phyloP scores from a whole-genome alignment of 1,284 basidiomycete species.

The Cryptococcus sp. region DNA sequence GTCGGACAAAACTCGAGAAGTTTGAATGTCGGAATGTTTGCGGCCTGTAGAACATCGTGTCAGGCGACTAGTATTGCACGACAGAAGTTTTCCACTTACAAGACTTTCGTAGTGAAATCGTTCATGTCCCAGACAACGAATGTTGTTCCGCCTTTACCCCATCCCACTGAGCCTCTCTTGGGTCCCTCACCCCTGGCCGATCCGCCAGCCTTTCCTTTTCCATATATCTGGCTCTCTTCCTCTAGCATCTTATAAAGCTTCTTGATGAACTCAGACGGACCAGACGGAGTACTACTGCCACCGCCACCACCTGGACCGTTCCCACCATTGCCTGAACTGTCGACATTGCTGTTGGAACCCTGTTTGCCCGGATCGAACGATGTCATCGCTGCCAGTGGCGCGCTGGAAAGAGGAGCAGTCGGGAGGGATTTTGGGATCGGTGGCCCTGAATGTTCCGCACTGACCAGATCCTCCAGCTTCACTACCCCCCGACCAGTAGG shows the following conservation, averaged over 20 bases:
- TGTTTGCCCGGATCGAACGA: constrained; percentile 8
- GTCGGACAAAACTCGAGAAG: constrained; percentile 89
- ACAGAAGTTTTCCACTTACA: constrained; percentile 51
- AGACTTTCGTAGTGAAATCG: constrained; percentile 90
- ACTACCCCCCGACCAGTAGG: constrained; percentile 14
- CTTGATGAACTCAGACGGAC: constrained; percentile 81
- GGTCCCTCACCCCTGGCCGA: constrained; percentile 32
- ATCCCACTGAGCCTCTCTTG: constrained; percentile 61
- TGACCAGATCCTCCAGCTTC: constrained; percentile 29
- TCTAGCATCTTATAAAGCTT: constrained; percentile 78
- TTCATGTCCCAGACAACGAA: constrained; percentile 99
- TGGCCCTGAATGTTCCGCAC: constrained; percentile 1
- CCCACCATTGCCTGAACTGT: neutral
- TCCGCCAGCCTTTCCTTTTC: constrained; percentile 37
- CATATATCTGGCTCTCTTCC: constrained; percentile 44
- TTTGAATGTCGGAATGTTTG: constrained; percentile 97
- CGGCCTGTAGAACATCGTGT: constrained; percentile 55
- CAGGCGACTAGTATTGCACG: neutral
- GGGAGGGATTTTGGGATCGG: neutral
- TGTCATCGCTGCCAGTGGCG: constrained; percentile 3
- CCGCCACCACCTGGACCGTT: constrained; percentile 5
- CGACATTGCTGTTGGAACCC: neutral
- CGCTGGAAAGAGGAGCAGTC: constrained; percentile 2
- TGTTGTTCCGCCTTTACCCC: constrained; percentile 82
- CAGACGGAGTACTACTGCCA: constrained; percentile 19